Evolutionary conservation across 2,329 filamentous ascomycete genomes (phyloP).

Genomic region (Xylariomycetidae sp.): DNA sequence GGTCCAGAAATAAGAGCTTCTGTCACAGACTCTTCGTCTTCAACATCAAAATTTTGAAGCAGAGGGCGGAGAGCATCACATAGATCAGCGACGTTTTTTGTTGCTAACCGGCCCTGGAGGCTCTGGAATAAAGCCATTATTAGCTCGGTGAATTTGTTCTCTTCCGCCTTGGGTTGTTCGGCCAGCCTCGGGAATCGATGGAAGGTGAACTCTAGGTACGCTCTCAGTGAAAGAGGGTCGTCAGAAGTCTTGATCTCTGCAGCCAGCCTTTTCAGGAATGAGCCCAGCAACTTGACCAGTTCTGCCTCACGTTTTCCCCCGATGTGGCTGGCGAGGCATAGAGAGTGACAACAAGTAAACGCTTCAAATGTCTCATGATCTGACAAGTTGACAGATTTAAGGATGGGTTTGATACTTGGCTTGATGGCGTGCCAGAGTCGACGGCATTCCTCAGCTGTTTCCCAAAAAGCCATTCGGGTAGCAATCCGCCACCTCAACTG

Average conservation of each 20-base stretch:
- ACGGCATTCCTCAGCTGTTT: conserved; percentile 16
- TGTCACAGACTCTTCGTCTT: conserved; percentile 22
- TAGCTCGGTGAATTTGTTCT: conserved; percentile 11
- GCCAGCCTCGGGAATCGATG: conserved; percentile 18
- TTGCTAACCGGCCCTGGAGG: conserved; percentile 9
- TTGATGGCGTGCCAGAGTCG: conserved; percentile 22
- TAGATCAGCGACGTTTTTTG: conserved; percentile 6
- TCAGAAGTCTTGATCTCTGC: conserved; percentile 10
- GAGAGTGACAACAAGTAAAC: conserved; percentile 22
- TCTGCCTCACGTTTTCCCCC: conserved; percentile 21
- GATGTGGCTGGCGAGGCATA: conserved; percentile 24
- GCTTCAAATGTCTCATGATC: conserved; percentile 23
- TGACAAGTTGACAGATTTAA: conserved; percentile 17
- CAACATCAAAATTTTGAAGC: conserved; percentile 18
- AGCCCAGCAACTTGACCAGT: conserved; percentile 16
- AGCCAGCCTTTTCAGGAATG: conserved; percentile 18
- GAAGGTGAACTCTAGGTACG: conserved; percentile 22
- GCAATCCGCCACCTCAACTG: conserved; percentile 26
- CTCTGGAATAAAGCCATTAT: conserved; percentile 19
- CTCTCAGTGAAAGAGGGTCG: conserved; percentile 8
- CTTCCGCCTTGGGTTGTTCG: conserved; percentile 17
- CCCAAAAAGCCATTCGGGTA: conserved; percentile 22
- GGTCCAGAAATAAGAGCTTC: conserved; percentile 21
- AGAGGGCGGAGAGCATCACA: conserved; percentile 12
- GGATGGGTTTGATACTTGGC: conserved; percentile 16